A percentile compares a stretch with the other conserved stretches of the same genome.
These are phyloP conservation scores for Cladosporium sp. DNA, from an alignment of 2,329 filamentous ascomycete genomes.

Conservation along the genomic window DNA sequence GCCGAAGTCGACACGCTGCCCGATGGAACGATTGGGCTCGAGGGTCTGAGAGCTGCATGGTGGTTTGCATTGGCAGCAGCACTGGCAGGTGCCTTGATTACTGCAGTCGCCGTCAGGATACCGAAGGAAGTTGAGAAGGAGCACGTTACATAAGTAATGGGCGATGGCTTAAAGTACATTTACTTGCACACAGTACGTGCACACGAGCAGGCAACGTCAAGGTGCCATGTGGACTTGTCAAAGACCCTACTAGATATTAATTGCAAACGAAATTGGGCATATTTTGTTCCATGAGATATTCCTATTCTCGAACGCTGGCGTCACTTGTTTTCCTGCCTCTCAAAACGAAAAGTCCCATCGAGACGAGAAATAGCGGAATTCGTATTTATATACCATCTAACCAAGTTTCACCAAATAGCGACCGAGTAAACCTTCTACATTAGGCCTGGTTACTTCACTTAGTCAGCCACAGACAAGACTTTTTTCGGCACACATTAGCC, in stretches of 20 bases:
- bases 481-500: constrained; percentile 3
- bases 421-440: background rate
- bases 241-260: too few relatives aligned
- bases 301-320: too few relatives aligned
- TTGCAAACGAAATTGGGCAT: too few relatives aligned
- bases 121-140: constrained; percentile 36
- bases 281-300: too few relatives aligned
- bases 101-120: constrained; percentile 30
- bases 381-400: background rate
- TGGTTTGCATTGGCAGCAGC: constrained; percentile 31
- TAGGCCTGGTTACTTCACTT: background rate
- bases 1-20: constrained; percentile 28
- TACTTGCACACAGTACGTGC: background rate
- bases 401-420: background rate
- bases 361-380: background rate
- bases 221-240: too few relatives aligned
- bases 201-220: too few relatives aligned
- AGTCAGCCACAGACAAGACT: background rate
- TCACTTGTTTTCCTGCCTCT: too few relatives aligned
- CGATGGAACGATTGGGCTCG: constrained; percentile 30
- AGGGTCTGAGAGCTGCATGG: constrained; percentile 33
- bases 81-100: constrained; percentile 29
- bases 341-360: background rate
- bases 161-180: background rate
- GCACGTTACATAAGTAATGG: constrained; percentile 26